phyloP scores from a whole-genome alignment of 2,329 filamentous ascomycete species.

The Cryoendolithus antarcticus region DNA sequence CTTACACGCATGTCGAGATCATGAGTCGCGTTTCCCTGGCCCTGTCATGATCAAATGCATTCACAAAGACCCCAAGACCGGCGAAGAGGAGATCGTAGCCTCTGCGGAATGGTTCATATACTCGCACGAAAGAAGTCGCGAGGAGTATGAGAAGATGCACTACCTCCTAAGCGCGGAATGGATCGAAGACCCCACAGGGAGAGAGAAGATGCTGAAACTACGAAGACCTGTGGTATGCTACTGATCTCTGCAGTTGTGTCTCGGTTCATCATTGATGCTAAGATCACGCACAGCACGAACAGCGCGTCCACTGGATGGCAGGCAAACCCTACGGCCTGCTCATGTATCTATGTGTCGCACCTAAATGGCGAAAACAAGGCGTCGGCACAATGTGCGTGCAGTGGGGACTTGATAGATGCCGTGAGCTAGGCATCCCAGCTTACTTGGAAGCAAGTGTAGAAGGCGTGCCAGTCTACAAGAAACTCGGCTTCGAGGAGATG shows the following conservation, averaged over 20 bases:
- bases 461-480: slow-evolving; percentile 25
- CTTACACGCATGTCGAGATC: slow-evolving; percentile 11
- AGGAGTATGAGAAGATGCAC: slow-evolving; percentile 5
- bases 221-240: slow-evolving; percentile 8
- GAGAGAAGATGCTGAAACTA: slow-evolving; percentile 1
- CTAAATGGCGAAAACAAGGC: slow-evolving; percentile 24
- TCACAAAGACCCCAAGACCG: slow-evolving; percentile 8
- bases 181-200: slow-evolving; percentile 5
- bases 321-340: slow-evolving; percentile 10
- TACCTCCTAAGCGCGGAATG: slow-evolving; percentile 11
- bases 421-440: slow-evolving; percentile 20
- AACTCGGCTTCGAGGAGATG: slow-evolving; percentile 20
- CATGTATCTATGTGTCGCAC: slow-evolving; percentile 21
- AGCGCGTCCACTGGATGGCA: slow-evolving; percentile 10
- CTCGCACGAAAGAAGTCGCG: slow-evolving; percentile 6
- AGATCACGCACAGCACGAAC: no score
- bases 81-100: slow-evolving; percentile 11
- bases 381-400: slow-evolving; percentile 24
- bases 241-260: no score
- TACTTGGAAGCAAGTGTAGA: slow-evolving; percentile 26
- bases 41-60: slow-evolving; percentile 13
- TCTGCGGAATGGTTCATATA: slow-evolving; percentile 14
- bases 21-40: slow-evolving; percentile 5
- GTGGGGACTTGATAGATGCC: slow-evolving; percentile 26
- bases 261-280: no score